Evolutionary conservation across 169 alveolate species (phyloP).

Genomic region (Plasmodium blacklocki): DNA sequence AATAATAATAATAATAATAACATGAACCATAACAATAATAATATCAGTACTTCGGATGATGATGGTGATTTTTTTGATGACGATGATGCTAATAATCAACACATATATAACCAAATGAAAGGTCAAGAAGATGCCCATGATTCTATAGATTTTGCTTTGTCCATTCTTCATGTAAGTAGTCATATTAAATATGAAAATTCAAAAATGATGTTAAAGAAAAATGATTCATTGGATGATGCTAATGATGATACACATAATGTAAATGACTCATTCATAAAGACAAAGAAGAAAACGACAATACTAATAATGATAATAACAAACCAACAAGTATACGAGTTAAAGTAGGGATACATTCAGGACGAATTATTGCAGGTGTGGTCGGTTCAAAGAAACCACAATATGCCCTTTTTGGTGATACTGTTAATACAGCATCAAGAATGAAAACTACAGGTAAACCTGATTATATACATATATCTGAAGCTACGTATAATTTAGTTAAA

Average conservation of each 20-base stretch:
- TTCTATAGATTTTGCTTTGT: constrained; percentile 75
- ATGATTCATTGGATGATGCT: constrained; percentile 88
- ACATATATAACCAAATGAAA: neutral
- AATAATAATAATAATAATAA: constrained; percentile 38
- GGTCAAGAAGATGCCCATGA: constrained; percentile 74
- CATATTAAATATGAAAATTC: constrained; percentile 71
- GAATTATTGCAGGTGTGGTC: constrained; percentile 97
- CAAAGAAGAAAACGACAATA: constrained; percentile 87
- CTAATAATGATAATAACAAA: constrained; percentile 74
- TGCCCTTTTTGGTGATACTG: constrained; percentile 98
- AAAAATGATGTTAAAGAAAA: constrained; percentile 45
- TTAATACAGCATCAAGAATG: constrained; percentile 98
- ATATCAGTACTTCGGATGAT: constrained; percentile 11
- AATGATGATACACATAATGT: constrained; percentile 86
- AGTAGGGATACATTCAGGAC: constrained; percentile 97
- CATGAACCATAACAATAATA: neutral
- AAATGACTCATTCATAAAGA: constrained; percentile 93
- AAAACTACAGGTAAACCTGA: constrained; percentile 89
- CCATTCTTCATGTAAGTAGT: constrained; percentile 73
- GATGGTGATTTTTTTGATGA: too few species aligned
- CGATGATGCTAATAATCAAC: too few species aligned
- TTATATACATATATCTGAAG: constrained; percentile 86
- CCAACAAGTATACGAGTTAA: constrained; percentile 86
- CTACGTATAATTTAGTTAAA: constrained; percentile 85
- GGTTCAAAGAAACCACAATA: constrained; percentile 98